A percentile compares a stretch with the other conserved stretches of the same genome.
Evolutionary conservation across 179 eudicot genomes (phyloP).

Genomic region (Pouteria campechiana): DNA sequence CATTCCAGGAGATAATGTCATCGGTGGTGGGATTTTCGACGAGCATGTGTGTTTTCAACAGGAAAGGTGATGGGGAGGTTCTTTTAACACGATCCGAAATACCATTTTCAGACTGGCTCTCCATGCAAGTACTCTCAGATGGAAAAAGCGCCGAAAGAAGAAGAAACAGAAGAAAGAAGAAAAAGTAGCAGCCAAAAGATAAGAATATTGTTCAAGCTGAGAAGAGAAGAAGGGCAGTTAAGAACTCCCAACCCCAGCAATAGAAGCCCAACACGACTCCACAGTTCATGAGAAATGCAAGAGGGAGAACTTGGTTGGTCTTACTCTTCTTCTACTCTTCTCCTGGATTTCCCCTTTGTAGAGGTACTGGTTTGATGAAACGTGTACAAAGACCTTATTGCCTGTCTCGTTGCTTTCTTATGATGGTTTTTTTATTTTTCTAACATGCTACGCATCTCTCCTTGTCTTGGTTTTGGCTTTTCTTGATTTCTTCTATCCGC

Average conservation of each 20-base stretch:
- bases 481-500: no score
- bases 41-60: conserved; percentile 77
- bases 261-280: conserved; percentile 69
- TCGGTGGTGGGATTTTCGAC: conserved; percentile 72
- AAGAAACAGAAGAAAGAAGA: background rate
- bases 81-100: conserved; percentile 29
- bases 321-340: conserved; percentile 2
- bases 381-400: no score
- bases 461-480: no score
- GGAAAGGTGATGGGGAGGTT: conserved; percentile 66
- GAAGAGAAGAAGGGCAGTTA: conserved; percentile 83
- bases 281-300: conserved; percentile 71
- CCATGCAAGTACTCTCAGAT: background rate
- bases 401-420: no score
- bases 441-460: no score
- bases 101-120: conserved; percentile 8
- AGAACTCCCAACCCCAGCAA: conserved; percentile 83
- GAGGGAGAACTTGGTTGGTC: background rate
- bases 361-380: no score
- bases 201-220: conserved; percentile 8
- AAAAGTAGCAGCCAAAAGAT: background rate
- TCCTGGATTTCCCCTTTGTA: no score
- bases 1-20: conserved; percentile 65
- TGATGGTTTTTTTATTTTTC: no score
- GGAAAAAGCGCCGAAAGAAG: background rate